Evolutionary conservation across 2,329 filamentous ascomycete genomes (phyloP), one percentile per base, ranked within the genome.

Genomic region (Orbilia javanica): DNA sequence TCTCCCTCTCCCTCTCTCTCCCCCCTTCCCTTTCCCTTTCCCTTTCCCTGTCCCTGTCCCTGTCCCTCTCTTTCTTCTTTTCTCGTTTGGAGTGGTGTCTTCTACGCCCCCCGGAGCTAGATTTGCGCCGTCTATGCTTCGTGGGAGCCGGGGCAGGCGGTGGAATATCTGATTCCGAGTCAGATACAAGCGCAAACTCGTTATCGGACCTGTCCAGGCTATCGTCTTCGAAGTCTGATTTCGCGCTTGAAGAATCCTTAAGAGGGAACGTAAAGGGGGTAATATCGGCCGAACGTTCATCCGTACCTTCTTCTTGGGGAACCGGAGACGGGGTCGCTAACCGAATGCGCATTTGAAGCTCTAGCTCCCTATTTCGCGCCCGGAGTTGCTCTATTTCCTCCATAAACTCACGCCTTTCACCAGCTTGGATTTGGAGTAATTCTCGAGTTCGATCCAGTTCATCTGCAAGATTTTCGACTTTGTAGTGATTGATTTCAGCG

Each of bases 401-500:
- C 73, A 77, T 77, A 53, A 77, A 77, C 52, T 77, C 73, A 22
- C 73, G 73, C 11, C 73, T 36, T 31, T 77, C 73, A n/a, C 73
- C 60, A 7, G 73, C 73, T 42, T 77, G 73, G n/a, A 77, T 77
- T 52, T 77, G 73, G 10, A 77, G 39, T 7, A 77, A 39, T 34
- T 77, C 73, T 34, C 73, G 73, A n/a, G 73, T 77, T 53, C 73
- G 60, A 25, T 77, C 73, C 13, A 77, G 62, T 18, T 77, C 73
- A 10, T 77, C 73, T 15, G 73, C 73, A 8, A 77, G 73, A 48
- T 77, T 77, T 42, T 77, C 73, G 18, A 77, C 73, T 63, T 77
- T 77, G 31, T 77, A 77, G 39, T 77, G 66, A 48, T 77, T 77
- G 44, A 77, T 77, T 55, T 77, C 73, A 11, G 73, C 73, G 18